Base-by-base conservation (phyloP, 352 stramenopile genomes). In the Pythium sukuiense region DNA sequence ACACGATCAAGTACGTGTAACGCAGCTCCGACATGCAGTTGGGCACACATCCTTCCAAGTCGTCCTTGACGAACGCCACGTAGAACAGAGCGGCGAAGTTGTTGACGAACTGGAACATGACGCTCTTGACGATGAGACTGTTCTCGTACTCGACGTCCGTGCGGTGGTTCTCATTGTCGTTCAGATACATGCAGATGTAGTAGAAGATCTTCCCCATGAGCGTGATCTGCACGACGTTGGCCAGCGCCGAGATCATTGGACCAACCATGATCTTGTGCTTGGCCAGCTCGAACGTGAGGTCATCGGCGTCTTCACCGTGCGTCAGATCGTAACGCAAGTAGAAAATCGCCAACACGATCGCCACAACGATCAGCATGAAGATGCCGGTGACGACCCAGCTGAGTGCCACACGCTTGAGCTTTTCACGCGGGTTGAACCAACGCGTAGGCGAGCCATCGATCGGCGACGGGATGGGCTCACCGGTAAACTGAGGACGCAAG, bases 51-150 rank as follows among this genome's bases (percentile, higher is more conserved):
- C 76, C 81, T 71, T 92, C 80, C 26, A 96, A 77, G 26, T 73
- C 85, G 50, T 88, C 72, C 67, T 98, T 97, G 55, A 98, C 80
- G 68, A 98, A 96, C 33, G 93, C 92, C 18, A 98, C 81, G 74
- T 98, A 98, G 71, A 98, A 97, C 46, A 98, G 72, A 56, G 84
- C 85, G n/a, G 96, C 79, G 77, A 98, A 98, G 66, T 96, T 96
- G 81, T 98, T 97, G 70, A 98, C 96, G 45, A 97, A 97, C 80
- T 98, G 93, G 73, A 98, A 98, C 52, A 98, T 86, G 60, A 98
- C 89, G 63, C 91, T 93, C 79, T 98, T 98, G 61, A 97, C 68
- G 61, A 98, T 97, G 45, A 98, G 66, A 71, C 87, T 96, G 76
- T 97, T 97, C 62, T 97, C 77, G 70, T 97, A 93, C 56, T 89